phyloP scores from a whole-genome alignment of 495 filamentous ascomycete species.

The Penicillium malachiteum region DNA sequence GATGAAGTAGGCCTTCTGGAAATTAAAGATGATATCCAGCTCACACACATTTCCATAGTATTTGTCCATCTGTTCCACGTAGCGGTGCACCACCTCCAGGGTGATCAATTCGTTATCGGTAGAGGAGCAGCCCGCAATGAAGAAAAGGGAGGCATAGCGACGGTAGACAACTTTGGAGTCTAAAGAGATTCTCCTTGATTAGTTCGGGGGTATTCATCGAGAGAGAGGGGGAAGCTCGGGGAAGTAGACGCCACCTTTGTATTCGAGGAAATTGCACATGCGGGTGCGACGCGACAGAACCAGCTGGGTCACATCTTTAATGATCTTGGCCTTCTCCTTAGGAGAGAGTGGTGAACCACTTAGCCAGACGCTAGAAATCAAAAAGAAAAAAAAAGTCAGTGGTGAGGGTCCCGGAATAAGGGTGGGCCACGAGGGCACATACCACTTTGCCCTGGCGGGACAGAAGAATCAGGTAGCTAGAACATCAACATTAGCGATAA shows the following conservation, averaged over 20 bases:
- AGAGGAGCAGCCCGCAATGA: conserved; percentile 93
- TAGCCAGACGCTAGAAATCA: conserved; percentile 79
- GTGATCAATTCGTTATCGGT: conserved; percentile 98
- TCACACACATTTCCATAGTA: conserved; percentile 99
- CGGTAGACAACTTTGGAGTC: conserved; percentile 98
- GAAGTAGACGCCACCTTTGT: conserved; percentile 68
- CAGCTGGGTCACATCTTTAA: conserved; percentile 98
- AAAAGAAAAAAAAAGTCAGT: conserved; percentile 29
- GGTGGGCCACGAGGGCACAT: conserved; percentile 44
- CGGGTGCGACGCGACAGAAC: conserved; percentile 92
- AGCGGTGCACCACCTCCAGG: conserved; percentile 96
- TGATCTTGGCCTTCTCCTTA: conserved; percentile 98
- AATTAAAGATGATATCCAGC: conserved; percentile 99
- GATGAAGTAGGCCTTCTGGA: conserved; percentile 99
- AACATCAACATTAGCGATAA: neutral
- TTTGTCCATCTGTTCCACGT: conserved; percentile 99
- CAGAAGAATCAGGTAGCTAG: conserved; percentile 93
- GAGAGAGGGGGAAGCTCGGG: conserved; percentile 8
- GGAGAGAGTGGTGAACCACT: conserved; percentile 99
- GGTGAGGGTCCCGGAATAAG: conserved; percentile 26
- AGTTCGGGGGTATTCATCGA: neutral
- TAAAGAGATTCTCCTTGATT: conserved; percentile 27
- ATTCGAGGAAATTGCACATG: conserved; percentile 99
- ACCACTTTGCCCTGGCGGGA: conserved; percentile 99
- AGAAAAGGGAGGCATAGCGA: conserved; percentile 97